These are phyloP conservation scores for Scheffersomyces parashehatae DNA, from an alignment of 1,139 yeast species.

Conservation along the genomic window DNA sequence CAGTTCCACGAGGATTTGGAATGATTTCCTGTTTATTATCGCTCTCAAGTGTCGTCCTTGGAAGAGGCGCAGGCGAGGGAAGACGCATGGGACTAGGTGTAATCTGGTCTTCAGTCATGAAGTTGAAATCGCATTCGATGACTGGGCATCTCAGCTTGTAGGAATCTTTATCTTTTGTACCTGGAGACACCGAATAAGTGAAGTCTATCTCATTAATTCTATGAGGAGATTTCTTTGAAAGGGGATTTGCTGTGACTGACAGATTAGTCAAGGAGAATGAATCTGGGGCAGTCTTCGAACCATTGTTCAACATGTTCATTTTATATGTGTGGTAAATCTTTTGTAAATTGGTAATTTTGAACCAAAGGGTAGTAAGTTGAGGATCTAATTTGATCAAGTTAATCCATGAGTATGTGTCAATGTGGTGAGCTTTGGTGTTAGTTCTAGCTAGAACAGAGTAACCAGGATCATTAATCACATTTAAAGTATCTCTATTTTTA, in stretches of 20 bases:
- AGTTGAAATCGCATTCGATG: slow-evolving; percentile 41
- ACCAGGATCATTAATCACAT: slow-evolving; percentile 19
- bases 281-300: neutral
- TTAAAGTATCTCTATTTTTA: slow-evolving; percentile 15
- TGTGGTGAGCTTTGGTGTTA: slow-evolving; percentile 4
- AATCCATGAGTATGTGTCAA: slow-evolving; percentile 40
- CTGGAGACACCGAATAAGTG: slow-evolving; percentile 18
- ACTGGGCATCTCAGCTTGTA: slow-evolving; percentile 38
- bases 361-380: slow-evolving; percentile 44
- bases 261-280: neutral
- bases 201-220: slow-evolving; percentile 27
- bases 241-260: slow-evolving; percentile 4
- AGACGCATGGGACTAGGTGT: slow-evolving; percentile 2
- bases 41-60: neutral
- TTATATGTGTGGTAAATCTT: slow-evolving; percentile 43
- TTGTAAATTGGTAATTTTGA: slow-evolving; percentile 41
- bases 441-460: slow-evolving; percentile 12
- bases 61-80: slow-evolving; percentile 3
- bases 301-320: slow-evolving; percentile 20
- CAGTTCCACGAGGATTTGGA: neutral
- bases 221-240: slow-evolving; percentile 11
- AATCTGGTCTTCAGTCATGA: slow-evolving; percentile 29
- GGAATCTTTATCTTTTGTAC: slow-evolving; percentile 5
- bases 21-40: neutral
- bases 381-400: slow-evolving; percentile 44